Evolutionary conservation across 257 asterid species (phyloP).

Genomic region (Scutellaria barbata): DNA sequence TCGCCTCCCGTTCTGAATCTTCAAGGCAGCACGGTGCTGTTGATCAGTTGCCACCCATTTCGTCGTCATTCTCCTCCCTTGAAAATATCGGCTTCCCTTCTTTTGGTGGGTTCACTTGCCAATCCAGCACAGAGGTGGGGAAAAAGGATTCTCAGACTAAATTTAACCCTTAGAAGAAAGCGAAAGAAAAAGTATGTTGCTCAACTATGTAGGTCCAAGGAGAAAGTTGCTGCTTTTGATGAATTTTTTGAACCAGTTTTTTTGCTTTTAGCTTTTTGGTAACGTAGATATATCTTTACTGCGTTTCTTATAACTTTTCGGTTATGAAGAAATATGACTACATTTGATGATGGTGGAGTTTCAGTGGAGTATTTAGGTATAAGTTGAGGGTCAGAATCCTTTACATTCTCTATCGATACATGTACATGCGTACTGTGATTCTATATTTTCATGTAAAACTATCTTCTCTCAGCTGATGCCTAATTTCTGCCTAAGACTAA

Average conservation of each 20-base stretch:
- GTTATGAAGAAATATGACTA: neutral
- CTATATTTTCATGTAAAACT: no score
- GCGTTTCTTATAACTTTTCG: conserved; percentile 15
- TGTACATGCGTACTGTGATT: no score
- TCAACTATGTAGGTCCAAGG: conserved; percentile 15
- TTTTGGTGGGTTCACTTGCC: conserved; percentile 38
- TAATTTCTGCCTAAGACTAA: no score
- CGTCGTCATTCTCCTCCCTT: conserved; percentile 32
- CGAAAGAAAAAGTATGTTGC: neutral
- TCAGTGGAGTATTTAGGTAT: neutral
- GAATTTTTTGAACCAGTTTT: conserved; percentile 30
- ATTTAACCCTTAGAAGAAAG: conserved; percentile 40
- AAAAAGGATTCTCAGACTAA: conserved; percentile 46
- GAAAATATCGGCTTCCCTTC: conserved; percentile 39
- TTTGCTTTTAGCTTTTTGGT: conserved; percentile 26
- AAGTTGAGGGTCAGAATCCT: neutral
- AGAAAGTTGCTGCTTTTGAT: conserved; percentile 12
- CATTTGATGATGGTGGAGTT: conserved; percentile 18
- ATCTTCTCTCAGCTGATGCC: no score
- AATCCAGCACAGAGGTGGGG: conserved; percentile 40
- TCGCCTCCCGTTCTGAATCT: conserved; percentile 32
- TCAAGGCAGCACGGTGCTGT: conserved; percentile 29
- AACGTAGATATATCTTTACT: neutral
- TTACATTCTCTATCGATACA: no score
- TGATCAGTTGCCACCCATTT: conserved; percentile 33